These are phyloP conservation scores for Mortierella sp. DNA, from an alignment of 371 early-diverging fungal species.

Conservation along the genomic window DNA sequence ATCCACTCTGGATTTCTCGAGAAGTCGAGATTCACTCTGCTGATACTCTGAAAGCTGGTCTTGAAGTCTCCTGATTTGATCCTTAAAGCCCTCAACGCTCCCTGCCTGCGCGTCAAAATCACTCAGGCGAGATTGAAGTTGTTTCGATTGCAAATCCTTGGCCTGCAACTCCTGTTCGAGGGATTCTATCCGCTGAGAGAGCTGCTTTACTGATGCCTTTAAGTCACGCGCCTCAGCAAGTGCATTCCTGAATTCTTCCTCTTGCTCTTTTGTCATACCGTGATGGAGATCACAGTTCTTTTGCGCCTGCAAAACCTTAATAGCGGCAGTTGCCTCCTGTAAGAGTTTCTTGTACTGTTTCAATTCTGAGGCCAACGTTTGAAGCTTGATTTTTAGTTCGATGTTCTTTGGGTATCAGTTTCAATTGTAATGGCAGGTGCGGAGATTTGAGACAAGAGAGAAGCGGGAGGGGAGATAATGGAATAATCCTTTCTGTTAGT, in stretches of 20 bases:
- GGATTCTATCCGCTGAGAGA: conserved; percentile 19
- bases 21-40: conserved; percentile 33
- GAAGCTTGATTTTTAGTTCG: conserved; percentile 65
- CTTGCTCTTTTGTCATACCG: conserved; percentile 67
- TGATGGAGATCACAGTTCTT: conserved; percentile 63
- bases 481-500: neutral
- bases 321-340: conserved; percentile 60
- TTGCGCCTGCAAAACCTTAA: conserved; percentile 61
- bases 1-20: conserved; percentile 35
- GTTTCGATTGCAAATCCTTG: conserved; percentile 29
- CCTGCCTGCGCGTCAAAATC: conserved; percentile 28
- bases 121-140: conserved; percentile 20
- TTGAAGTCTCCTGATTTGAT: conserved; percentile 29
- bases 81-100: conserved; percentile 23
- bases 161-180: conserved; percentile 12
- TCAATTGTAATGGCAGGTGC: neutral
- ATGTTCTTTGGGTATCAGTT: conserved; percentile 59
- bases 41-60: conserved; percentile 27
- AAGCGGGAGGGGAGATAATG: neutral
- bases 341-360: conserved; percentile 66
- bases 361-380: conserved; percentile 61
- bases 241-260: conserved; percentile 59
- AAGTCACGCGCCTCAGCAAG: conserved; percentile 51
- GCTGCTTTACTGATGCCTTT: conserved; percentile 21
- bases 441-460: neutral